Base-by-base conservation (phyloP, 2,329 filamentous ascomycete species). In the Thermomyces lanuginosus region DNA sequence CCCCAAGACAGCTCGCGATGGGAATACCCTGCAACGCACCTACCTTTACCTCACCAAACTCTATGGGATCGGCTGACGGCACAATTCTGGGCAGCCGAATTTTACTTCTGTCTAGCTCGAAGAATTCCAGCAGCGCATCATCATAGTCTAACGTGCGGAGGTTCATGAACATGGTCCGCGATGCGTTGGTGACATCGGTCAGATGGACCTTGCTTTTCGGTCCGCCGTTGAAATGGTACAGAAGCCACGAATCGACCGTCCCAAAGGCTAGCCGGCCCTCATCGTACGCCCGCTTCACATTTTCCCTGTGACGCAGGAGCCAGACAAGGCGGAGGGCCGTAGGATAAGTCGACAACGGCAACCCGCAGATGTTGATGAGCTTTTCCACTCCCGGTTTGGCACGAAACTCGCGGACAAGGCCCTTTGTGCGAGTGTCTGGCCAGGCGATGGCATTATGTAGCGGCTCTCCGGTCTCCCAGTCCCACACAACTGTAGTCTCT, bases 161-260 rank as follows among this genome's bases (percentile, higher is more conserved):
- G 55, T 92, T 82, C 76, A 92, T 84, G 53, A 92, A 89, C 82
- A 92, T 91, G 34, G 83, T 92, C 44, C 83, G 65, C 28, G 78
- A 86, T 11, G 83, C 83, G 49, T 92, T 92, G 34, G 79, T 82
- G 24, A 76, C 72, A 50, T 92, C 83, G 0, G 83, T 89, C 31
- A 92, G 80, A 45, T 80, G 74, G 22, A 83, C 54, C 30, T 74
- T 67, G 27, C 65, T 69, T 32, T 69, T 62, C 16, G 60, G 63
- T 26, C 77, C 74, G 31, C 78, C 81, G 44, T 91, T 61, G 26
- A 92, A 66, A 41, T 75, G 73, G 58, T 81, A 92, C 28, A 92
- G 67, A 31, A 92, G 62, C 83, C 83, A 92, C 2, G 77, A 70
- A 51, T 92, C 83, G 33, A 92, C 73, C 5, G 83, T 92, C 29